Percentiles rank a stretch among this genome's conserved stretches.
Conservation (phyloP, 2,329 filamentous ascomycete species). For the Hymenoscyphus albidus region DNA sequence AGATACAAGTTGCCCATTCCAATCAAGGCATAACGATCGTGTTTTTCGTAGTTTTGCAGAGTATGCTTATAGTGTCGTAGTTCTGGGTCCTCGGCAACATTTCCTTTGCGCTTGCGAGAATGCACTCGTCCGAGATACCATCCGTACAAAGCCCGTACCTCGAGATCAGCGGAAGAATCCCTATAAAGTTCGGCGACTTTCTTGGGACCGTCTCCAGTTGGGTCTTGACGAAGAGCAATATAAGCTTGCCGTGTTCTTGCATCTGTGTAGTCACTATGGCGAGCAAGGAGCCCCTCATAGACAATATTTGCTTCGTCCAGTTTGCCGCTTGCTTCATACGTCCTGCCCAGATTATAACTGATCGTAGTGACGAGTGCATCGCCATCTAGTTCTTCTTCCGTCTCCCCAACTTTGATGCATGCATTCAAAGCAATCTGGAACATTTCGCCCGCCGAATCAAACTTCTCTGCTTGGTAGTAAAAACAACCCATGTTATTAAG, state of each 20-base stretch:
- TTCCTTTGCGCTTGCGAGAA: slow-evolving; percentile 74
- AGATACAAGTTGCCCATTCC: slow-evolving; percentile 93
- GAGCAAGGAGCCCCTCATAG: slow-evolving; percentile 79
- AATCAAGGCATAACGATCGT: slow-evolving; percentile 93
- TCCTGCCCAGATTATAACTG: slow-evolving; percentile 91
- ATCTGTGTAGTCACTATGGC: slow-evolving; percentile 89
- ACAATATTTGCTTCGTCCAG: slow-evolving; percentile 80
- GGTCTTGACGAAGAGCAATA: slow-evolving; percentile 76
- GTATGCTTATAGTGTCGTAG: slow-evolving; percentile 96
- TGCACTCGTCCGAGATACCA: slow-evolving; percentile 85
- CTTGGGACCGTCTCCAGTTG: slow-evolving; percentile 81
- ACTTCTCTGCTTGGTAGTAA: slow-evolving; percentile 82
- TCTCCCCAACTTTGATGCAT: slow-evolving; percentile 76
- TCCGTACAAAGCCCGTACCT: slow-evolving; percentile 88
- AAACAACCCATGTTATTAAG: slow-evolving; percentile 98
- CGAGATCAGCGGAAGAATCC: slow-evolving; percentile 77
- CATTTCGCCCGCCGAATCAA: slow-evolving; percentile 73
- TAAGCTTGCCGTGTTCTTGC: slow-evolving; percentile 86
- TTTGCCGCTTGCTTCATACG: slow-evolving; percentile 81
- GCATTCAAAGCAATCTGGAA: slow-evolving; percentile 91
- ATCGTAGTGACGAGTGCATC: slow-evolving; percentile 94
- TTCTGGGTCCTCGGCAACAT: slow-evolving; percentile 85
- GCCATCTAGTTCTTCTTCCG: slow-evolving; percentile 72
- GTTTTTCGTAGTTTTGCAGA: slow-evolving; percentile 89
- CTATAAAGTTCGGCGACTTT: slow-evolving; percentile 82